Conservation (phyloP, 208 protist genomes). For the Leishmania guyanensis region DNA sequence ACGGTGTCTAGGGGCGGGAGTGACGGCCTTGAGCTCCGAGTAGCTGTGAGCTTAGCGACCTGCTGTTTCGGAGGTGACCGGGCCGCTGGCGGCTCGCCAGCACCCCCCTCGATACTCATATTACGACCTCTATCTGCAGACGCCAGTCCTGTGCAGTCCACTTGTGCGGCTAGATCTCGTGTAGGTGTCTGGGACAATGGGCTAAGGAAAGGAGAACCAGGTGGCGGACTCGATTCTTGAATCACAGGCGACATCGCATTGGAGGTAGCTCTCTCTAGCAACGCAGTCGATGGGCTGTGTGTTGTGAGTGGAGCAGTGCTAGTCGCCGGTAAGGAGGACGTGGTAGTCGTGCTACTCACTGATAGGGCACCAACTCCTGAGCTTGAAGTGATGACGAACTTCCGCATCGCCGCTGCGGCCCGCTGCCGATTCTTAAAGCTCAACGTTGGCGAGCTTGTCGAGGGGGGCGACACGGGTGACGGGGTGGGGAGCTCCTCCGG, state of each 20-base stretch:
- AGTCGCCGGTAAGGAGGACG: not conserved
- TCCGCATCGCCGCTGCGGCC: not conserved
- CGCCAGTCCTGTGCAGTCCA: not conserved
- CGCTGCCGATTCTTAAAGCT: constrained; percentile 32
- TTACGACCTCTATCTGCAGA: not conserved
- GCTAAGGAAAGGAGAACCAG: not conserved
- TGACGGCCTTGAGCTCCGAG: not conserved
- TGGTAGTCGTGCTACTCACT: not conserved
- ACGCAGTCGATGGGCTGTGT: not conserved
- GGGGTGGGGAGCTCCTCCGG: not conserved
- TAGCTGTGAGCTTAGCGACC: not conserved
- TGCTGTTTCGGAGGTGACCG: not conserved
- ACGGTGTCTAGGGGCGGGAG: not conserved
- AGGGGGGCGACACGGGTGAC: not conserved
- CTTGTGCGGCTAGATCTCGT: not conserved
- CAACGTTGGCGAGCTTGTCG: constrained; percentile 7
- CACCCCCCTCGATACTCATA: too few species aligned
- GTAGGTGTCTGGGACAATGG: not conserved
- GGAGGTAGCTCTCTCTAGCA: not conserved
- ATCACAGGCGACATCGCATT: not conserved
- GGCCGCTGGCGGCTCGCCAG: not conserved
- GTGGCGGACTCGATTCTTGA: not conserved
- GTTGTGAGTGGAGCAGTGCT: not conserved
- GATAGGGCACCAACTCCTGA: not conserved
- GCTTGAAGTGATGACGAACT: not conserved